Evolutionary conservation across 2,329 filamentous ascomycete species (phyloP).

Genomic region (Ambrosiella xylebori): DNA sequence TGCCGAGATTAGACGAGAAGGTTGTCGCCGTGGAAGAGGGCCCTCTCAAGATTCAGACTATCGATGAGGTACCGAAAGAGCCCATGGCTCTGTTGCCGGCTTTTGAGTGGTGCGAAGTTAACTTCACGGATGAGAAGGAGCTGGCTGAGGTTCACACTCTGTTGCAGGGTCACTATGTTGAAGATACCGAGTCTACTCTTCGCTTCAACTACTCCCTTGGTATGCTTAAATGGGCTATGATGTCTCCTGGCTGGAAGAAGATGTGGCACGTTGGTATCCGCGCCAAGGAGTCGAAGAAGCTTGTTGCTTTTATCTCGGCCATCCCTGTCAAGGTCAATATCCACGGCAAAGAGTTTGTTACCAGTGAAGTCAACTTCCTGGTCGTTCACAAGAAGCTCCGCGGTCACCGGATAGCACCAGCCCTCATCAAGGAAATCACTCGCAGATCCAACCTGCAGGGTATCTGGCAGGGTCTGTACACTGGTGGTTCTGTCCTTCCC

Average conservation of each 20-base stretch:
- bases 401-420: conserved; percentile 75
- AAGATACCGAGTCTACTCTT: conserved; percentile 94
- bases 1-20: conserved; percentile 60
- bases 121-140: conserved; percentile 60
- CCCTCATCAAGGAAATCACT: conserved; percentile 96
- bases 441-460: conserved; percentile 72
- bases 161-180: conserved; percentile 85
- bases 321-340: conserved; percentile 74
- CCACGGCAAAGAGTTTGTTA: conserved; percentile 54
- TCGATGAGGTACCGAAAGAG: conserved; percentile 62
- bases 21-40: conserved; percentile 47
- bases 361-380: conserved; percentile 94
- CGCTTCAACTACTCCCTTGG: conserved; percentile 86
- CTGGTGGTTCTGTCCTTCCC: conserved; percentile 76
- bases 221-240: conserved; percentile 86
- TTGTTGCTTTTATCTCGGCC: conserved; percentile 91
- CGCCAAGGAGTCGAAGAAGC: conserved; percentile 61
- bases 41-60: conserved; percentile 55
- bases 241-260: conserved; percentile 83
- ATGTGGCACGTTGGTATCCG: conserved; percentile 93
- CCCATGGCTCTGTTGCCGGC: conserved; percentile 59
- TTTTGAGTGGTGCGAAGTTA: conserved; percentile 89
- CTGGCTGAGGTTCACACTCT: conserved; percentile 85
- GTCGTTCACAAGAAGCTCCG: conserved; percentile 97
- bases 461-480: conserved; percentile 93